Conservation (phyloP, 495 filamentous ascomycete species). For the Apodospora peruviana region DNA sequence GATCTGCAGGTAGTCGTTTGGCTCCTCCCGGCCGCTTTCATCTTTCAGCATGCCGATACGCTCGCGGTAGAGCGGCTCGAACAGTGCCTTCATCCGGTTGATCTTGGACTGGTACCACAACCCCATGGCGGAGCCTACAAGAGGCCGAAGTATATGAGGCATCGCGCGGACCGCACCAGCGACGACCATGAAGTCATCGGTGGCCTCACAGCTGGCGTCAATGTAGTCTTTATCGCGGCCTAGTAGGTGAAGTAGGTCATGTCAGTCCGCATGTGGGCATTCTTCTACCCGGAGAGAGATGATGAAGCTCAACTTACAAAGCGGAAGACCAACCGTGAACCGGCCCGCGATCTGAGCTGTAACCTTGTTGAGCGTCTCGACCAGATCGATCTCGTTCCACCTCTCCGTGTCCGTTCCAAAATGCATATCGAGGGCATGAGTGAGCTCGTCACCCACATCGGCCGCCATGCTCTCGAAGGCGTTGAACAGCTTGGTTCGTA, state of each 20-base stretch:
- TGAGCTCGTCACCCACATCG: too few species aligned
- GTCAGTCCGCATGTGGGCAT: neutral
- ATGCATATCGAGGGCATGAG: too few species aligned
- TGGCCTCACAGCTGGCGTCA: neutral
- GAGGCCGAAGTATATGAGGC: neutral
- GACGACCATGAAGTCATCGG: neutral
- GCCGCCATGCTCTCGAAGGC: too few species aligned
- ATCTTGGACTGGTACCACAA: neutral
- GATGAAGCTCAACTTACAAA: neutral
- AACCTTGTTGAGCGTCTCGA: neutral
- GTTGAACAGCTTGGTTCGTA: too few species aligned
- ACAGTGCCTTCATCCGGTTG: neutral
- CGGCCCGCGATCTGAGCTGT: neutral
- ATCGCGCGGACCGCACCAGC: neutral
- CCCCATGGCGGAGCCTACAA: conserved; percentile 33
- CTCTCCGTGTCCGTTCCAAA: too few species aligned
- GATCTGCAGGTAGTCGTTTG: conserved; percentile 31
- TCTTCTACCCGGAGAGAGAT: neutral
- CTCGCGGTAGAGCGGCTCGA: neutral
- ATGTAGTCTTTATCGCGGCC: neutral
- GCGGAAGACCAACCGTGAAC: neutral
- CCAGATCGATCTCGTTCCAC: neutral
- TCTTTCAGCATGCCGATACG: neutral
- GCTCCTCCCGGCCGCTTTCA: conserved; percentile 8
- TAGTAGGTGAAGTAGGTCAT: neutral